A percentile compares a stretch with the other conserved stretches of the same genome.
Evolutionary conservation across 208 protist species (phyloP).

Genomic region (Balamuthia mandrillaris): DNA sequence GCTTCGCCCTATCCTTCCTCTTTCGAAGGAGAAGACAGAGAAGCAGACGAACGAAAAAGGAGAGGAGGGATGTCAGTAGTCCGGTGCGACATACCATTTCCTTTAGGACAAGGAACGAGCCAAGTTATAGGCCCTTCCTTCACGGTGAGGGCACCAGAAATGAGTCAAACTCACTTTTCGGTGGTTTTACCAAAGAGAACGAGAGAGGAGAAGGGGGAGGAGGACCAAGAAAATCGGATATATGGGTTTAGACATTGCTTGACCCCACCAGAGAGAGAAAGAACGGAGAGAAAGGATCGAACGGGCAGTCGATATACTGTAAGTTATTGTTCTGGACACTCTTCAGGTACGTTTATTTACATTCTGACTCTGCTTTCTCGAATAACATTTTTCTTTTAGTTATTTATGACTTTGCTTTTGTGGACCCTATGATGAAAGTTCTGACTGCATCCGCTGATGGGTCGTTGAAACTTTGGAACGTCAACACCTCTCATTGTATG

Average conservation of each 20-base stretch:
- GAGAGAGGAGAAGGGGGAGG: no score
- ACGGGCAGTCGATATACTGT: neutral
- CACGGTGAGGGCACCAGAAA: neutral
- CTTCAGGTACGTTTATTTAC: neutral
- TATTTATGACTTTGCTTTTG: neutral
- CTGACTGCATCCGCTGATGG: no score
- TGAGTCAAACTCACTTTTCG: neutral
- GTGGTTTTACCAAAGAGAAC: no score
- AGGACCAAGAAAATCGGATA: neutral
- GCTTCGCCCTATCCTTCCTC: neutral
- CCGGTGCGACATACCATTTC: neutral
- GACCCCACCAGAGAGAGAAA: neutral
- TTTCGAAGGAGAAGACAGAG: no score
- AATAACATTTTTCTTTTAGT: neutral
- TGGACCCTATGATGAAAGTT: conserved; percentile 6
- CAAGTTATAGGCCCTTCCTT: neutral
- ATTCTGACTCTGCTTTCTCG: neutral
- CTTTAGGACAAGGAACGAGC: neutral
- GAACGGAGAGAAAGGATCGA: neutral
- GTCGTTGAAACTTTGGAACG: no score
- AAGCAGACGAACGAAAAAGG: no score
- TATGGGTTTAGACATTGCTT: neutral
- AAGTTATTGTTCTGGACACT: neutral
- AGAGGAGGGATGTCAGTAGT: neutral
- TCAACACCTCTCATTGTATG: no score